phyloP scores from a whole-genome alignment of 2,329 filamentous ascomycete genomes.

The Pseudocercospora cruenta region DNA sequence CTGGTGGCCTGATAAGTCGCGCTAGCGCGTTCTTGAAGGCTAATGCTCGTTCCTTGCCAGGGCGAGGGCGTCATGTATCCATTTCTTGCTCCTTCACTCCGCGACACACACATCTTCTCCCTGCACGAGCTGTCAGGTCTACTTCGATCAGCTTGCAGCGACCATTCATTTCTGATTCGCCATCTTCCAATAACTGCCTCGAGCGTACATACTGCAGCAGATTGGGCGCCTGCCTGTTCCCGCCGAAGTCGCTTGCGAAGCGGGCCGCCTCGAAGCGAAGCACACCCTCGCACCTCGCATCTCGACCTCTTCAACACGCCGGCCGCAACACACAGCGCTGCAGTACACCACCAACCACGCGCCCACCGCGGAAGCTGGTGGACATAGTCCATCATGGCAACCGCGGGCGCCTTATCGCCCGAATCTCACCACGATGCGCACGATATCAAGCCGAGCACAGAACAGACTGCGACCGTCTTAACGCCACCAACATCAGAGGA shows the following conservation, averaged over 20 bases:
- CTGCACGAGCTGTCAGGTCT: neutral
- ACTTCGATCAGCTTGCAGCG: neutral
- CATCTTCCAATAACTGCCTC: neutral
- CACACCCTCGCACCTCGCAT: neutral
- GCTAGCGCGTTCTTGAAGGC: neutral
- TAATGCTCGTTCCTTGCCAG: neutral
- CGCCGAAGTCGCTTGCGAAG: constrained; percentile 6
- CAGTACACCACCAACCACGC: neutral
- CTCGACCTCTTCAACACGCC: constrained; percentile 7
- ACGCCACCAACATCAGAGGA: constrained; percentile 59
- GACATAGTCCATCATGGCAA: constrained; percentile 16
- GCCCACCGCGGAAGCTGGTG: constrained; percentile 2
- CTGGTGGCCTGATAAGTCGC: neutral
- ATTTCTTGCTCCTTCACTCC: neutral
- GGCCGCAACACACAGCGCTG: constrained; percentile 7
- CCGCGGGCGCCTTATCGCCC: constrained; percentile 29
- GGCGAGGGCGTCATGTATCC: neutral
- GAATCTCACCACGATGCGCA: constrained; percentile 28
- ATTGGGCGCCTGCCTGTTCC: neutral
- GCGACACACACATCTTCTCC: neutral
- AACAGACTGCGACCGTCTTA: constrained; percentile 43
- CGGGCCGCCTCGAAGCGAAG: neutral
- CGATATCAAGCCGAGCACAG: constrained; percentile 33
- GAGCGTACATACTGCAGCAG: neutral
- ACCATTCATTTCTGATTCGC: neutral